Base-by-base conservation (phyloP, 2,329 filamentous ascomycete genomes). In the Aspergillus sp. region DNA sequence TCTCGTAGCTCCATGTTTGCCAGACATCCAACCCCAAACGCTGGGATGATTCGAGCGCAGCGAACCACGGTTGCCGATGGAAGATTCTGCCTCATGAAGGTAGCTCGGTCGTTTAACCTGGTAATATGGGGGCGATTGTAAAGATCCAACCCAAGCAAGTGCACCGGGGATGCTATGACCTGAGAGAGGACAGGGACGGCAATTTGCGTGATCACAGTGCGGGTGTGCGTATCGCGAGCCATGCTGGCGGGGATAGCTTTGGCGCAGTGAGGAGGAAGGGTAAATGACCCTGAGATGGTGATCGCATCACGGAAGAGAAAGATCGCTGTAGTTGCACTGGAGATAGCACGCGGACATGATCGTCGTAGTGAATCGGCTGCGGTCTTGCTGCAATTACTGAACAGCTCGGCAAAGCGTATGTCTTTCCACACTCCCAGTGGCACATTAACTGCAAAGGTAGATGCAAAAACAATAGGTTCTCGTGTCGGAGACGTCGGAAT, bases 11-110 rank as follows among this genome's bases (percentile, higher is more conserved):
- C 66, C 31, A 78, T 79, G 70, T 96, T 96, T 10, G 94, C 87
- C 5, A 94, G 87, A 1, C 90, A 90, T 1, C 91, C 91, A 11
- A 95, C 79, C 1, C 91, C 91, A 77, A 93, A 96, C 0, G 91
- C 91, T 21, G 91, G 91, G 10, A 95, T 80, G 62, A 96, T 94
- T 56, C 91, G 80, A 57, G 88, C 86, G 70, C 96, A 87, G 52
- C 91, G 77, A 9, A 91, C 89, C 25, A 82, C 69, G 9, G 84
- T 65, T 79, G 72, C 87, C 88, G 63, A 87, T 77, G 20, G 78
- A 72, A 88, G 92, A 67, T 93, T 89, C 58, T 81, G 79, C 56
- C 81, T 76, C 6, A 96, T 82, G 47, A 82, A 80, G 0, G 71
- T 65, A 67, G 82, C 79, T 13, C 91, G 75, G 17, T 88, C 81